phyloP scores from a whole-genome alignment of 2,329 filamentous ascomycete species.

The Orbilia blumenaviensis region DNA sequence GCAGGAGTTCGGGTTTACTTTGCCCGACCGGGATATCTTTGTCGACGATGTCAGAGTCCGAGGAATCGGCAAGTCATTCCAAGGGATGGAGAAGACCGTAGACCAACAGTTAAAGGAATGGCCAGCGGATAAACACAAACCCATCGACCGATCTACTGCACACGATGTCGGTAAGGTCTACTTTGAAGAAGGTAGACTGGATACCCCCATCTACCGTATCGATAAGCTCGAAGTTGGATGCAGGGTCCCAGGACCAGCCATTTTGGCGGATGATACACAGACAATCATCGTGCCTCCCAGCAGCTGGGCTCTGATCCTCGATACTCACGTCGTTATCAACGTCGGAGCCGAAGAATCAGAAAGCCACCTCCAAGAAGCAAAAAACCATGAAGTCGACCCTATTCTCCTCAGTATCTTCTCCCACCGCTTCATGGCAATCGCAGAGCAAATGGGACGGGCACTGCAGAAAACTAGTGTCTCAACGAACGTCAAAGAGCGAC shows the following conservation, averaged over 20 bases:
- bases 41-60: slow-evolving; percentile 88
- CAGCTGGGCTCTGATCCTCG: slow-evolving; percentile 77
- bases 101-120: slow-evolving; percentile 81
- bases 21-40: slow-evolving; percentile 85
- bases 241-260: slow-evolving; percentile 79
- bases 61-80: slow-evolving; percentile 87
- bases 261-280: slow-evolving; percentile 86
- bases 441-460: slow-evolving; percentile 82
- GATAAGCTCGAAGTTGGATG: slow-evolving; percentile 77
- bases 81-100: slow-evolving; percentile 80
- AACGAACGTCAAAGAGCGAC: slow-evolving; percentile 81
- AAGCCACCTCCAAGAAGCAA: slow-evolving; percentile 47
- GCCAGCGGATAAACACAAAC: slow-evolving; percentile 64
- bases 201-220: slow-evolving; percentile 85
- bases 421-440: slow-evolving; percentile 85
- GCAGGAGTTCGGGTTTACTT: slow-evolving; percentile 90
- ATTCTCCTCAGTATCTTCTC: slow-evolving; percentile 82
- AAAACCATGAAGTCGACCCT: slow-evolving; percentile 69
- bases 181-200: slow-evolving; percentile 79
- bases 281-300: slow-evolving; percentile 89
- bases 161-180: slow-evolving; percentile 77
- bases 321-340: slow-evolving; percentile 90
- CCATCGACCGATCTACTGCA: slow-evolving; percentile 65
- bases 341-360: slow-evolving; percentile 66
- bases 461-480: slow-evolving; percentile 82